Percentiles rank a stretch among this genome's conserved stretches.
Conservation (phyloP, 2,329 filamentous ascomycete species). For the Lachnellula occidentalis region DNA sequence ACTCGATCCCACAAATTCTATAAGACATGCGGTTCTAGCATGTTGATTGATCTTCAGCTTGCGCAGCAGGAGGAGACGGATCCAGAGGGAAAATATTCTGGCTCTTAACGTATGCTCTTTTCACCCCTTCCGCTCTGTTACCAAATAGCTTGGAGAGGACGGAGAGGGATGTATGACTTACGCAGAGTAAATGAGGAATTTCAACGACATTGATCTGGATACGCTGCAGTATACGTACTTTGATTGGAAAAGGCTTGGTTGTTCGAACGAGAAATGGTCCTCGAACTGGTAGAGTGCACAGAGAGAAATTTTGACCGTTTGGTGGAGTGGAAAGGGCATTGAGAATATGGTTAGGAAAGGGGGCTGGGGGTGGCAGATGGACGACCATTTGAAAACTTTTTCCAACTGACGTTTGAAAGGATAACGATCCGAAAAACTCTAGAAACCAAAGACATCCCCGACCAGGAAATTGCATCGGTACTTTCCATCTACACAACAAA, state of each 20-base stretch:
- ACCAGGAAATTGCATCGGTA: no score
- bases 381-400: no score
- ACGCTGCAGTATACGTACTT: constrained; percentile 16
- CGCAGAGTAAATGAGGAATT: constrained; percentile 16
- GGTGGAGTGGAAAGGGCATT: background rate
- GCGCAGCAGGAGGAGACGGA: constrained; percentile 8
- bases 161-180: background rate
- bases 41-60: constrained; percentile 17
- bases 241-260: constrained; percentile 15
- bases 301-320: background rate
- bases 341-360: background rate
- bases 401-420: no score
- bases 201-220: constrained; percentile 20
- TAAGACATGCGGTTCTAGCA: constrained; percentile 18
- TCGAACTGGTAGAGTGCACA: background rate
- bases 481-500: no score
- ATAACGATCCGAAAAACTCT: no score
- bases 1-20: constrained; percentile 20
- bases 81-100: constrained; percentile 19
- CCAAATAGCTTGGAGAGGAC: background rate
- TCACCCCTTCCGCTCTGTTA: background rate
- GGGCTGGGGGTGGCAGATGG: background rate
- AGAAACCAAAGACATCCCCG: no score
- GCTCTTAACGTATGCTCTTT: constrained; percentile 20
- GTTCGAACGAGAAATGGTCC: background rate